Conservation (phyloP, 495 filamentous ascomycete species). For the Penicillium silybi region DNA sequence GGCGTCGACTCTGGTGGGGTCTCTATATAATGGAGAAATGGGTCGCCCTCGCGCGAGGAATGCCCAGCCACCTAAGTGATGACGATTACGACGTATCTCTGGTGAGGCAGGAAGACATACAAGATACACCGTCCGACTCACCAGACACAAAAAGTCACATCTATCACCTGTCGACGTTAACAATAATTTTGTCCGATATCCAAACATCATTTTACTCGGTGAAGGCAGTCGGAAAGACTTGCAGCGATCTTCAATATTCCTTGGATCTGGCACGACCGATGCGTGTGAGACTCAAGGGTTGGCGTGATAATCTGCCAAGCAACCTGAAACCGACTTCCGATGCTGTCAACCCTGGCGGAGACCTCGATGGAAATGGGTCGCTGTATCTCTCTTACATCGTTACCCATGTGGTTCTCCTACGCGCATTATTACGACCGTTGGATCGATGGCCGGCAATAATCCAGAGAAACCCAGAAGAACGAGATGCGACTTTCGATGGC, state of each 20-base stretch:
- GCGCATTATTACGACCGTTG: not conserved
- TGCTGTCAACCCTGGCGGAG: not conserved
- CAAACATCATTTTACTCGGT: not conserved
- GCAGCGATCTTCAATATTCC: not conserved
- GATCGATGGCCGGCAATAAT: not conserved
- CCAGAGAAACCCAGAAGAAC: not conserved
- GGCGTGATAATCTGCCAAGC: not conserved
- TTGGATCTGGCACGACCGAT: not conserved
- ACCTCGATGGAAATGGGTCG: slow-evolving; percentile 1
- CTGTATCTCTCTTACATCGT: slow-evolving; percentile 3
- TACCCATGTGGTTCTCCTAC: not conserved
- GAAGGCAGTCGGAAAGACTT: not conserved
- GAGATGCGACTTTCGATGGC: not conserved
- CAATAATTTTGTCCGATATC: slow-evolving; percentile 1
- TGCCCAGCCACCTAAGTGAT: slow-evolving; percentile 3
- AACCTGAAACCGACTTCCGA: not conserved
- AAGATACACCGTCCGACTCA: not conserved
- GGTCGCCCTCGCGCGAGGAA: slow-evolving; percentile 1
- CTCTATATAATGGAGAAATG: slow-evolving; percentile 2
- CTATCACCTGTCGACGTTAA: not conserved
- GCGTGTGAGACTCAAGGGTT: not conserved
- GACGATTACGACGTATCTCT: slow-evolving; percentile 1
- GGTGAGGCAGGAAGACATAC: not conserved
- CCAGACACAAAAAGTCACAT: not conserved
- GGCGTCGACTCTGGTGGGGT: slow-evolving; percentile 4